phyloP scores from a whole-genome alignment of 345 rosid genomes.

The Laguncularia racemosa region DNA sequence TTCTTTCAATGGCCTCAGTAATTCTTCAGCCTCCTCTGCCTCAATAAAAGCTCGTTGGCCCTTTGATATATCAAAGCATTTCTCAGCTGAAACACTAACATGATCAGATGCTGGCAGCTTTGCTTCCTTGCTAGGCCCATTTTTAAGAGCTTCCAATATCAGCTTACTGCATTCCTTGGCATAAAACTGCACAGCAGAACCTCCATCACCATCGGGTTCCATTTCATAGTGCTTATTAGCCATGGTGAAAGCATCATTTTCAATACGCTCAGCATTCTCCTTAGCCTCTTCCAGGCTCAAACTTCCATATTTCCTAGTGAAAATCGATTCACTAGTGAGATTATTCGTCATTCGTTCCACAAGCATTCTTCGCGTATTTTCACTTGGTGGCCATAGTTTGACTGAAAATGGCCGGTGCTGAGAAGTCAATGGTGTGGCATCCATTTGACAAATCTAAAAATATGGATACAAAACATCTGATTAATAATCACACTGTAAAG shows the following conservation, averaged over 20 bases:
- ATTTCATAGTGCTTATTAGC: constrained; percentile 72
- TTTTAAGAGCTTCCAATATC: constrained; percentile 72
- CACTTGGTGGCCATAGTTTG: constrained; percentile 88
- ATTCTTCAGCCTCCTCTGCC: constrained; percentile 71
- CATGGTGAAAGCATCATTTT: constrained; percentile 49
- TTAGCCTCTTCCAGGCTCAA: constrained; percentile 64
- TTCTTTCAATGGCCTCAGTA: constrained; percentile 62
- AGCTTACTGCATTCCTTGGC: constrained; percentile 90
- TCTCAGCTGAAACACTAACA: constrained; percentile 23
- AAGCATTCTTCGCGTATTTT: constrained; percentile 62
- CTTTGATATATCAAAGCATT: constrained; percentile 68
- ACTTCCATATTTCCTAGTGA: constrained; percentile 74
- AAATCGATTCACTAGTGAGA: constrained; percentile 68
- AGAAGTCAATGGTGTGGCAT: constrained; percentile 36
- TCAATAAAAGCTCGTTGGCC: constrained; percentile 65
- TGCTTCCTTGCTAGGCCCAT: constrained; percentile 38
- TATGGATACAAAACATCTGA: neutral
- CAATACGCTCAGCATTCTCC: constrained; percentile 71
- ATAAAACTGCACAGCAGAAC: constrained; percentile 91
- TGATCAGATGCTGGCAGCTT: constrained; percentile 26
- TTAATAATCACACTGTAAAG: neutral
- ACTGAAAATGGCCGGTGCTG: constrained; percentile 60
- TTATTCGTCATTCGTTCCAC: constrained; percentile 57
- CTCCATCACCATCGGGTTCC: constrained; percentile 95
- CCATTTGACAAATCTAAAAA: constrained; percentile 37